Base-by-base conservation (phyloP, 129 eudicot genomes). In the Helianthus tuberosus region DNA sequence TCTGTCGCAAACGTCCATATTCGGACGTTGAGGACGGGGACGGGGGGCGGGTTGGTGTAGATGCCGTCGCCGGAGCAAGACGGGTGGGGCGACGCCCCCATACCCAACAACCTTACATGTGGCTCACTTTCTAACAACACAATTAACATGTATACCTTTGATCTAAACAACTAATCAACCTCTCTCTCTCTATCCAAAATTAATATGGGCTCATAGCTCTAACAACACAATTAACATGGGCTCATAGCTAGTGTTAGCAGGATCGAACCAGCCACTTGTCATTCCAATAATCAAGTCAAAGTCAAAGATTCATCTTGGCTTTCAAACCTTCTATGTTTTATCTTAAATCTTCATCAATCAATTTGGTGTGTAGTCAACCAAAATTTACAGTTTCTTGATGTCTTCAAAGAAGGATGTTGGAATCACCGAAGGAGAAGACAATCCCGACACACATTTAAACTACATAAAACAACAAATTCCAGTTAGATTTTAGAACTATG, bases 371-470 rank as follows among this genome's bases (percentile, higher is more conserved):
- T 29, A 49, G 6, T 65, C 66, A 65, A 53, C 43, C 29, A 57
- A 50, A 69, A 71, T 32, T 69, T 81, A 72, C 50, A 65, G 29
- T 46, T 53, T 50, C 72, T 6, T 72, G 12, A 69, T 58, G 23
- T 74, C 81, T 5, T 81, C 80, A 69, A 88, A 91, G 46, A 74
- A 86, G 0, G 76, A 75, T 55, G 64, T 66, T 32, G 93, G 93
- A 48, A 90, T 79, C 54, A 72, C 84, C 6, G 61, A 46, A 44
- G 81, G 87, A 8, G 90, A 78, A n/a, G 82, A 70, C 74, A 91
- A 79, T 48, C 83, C 68, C 0, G 90, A 82, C 27, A 86, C 97
- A 5, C 85, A 82, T 71, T 88, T 82, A 71, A 84, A 91, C 97
- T 90, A 94, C 32, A 38, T 27, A 68, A 16, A 68, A 51, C 36